These are phyloP conservation scores for Naganishia kalamii DNA, from an alignment of 768 basidiomycete genomes.

Conservation along the genomic window DNA sequence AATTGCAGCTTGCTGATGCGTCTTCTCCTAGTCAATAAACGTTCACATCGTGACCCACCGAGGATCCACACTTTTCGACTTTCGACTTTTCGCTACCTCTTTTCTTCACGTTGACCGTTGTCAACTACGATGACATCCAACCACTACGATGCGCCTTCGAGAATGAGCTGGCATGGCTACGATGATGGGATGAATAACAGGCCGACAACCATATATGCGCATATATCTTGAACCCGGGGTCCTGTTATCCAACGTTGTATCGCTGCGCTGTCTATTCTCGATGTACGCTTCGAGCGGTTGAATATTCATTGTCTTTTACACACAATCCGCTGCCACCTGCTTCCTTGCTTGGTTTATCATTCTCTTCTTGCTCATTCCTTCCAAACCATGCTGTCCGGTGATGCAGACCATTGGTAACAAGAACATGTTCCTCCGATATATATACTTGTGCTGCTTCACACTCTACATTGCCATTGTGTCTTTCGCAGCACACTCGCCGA, in stretches of 20 bases:
- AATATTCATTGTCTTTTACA: not conserved
- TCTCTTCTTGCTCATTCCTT: not conserved
- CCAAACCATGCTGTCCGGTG: not conserved
- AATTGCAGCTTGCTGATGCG: not conserved
- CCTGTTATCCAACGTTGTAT: conserved; percentile 12
- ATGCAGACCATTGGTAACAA: too few relatives aligned
- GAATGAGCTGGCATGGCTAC: too few relatives aligned
- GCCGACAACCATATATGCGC: conserved; percentile 3
- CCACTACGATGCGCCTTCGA: not conserved
- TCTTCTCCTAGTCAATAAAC: conserved; percentile 2
- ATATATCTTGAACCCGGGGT: conserved; percentile 11
- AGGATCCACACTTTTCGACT: conserved; percentile 3
- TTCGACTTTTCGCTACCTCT: conserved; percentile 14
- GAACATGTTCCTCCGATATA: too few relatives aligned
- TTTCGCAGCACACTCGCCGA: too few relatives aligned
- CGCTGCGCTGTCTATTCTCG: not conserved
- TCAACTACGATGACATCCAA: not conserved
- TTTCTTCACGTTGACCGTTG: not conserved
- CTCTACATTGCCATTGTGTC: not conserved
- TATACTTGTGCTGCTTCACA: not conserved
- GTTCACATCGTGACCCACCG: not conserved
- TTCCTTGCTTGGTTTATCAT: not conserved
- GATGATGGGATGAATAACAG: not conserved
- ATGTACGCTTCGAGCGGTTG: not conserved
- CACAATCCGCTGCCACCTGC: too few relatives aligned